Conservation (phyloP, 768 basidiomycete genomes). For the Tricholoma furcatifolium region DNA sequence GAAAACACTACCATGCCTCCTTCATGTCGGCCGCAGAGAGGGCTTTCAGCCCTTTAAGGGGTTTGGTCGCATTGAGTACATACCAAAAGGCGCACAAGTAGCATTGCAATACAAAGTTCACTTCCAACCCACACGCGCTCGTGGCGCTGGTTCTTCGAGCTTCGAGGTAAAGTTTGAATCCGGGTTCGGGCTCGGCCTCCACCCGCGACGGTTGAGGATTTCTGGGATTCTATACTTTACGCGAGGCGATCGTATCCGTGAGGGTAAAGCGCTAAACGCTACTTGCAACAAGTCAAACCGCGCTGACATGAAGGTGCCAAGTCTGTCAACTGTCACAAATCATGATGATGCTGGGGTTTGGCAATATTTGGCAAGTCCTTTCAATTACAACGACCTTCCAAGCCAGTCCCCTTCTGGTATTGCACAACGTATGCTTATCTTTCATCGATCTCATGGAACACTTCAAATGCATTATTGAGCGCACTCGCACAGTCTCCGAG, state of each 20-base stretch:
- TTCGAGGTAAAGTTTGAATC: background rate
- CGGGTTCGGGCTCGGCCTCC: background rate
- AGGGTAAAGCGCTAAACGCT: no score
- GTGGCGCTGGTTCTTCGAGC: conserved; percentile 9
- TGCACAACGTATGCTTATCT: no score
- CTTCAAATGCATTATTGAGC: no score
- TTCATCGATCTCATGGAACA: no score
- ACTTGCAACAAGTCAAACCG: background rate
- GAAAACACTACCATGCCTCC: conserved; percentile 10
- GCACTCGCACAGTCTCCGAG: no score
- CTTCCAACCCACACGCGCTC: conserved; percentile 4
- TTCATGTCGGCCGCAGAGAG: conserved; percentile 6
- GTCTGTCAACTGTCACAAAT: background rate
- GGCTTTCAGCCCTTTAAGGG: background rate
- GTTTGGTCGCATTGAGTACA: background rate
- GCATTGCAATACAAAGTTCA: background rate
- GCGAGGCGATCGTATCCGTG: no score
- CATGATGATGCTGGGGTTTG: background rate
- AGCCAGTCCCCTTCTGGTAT: no score
- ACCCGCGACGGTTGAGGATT: no score
- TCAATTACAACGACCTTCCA: no score
- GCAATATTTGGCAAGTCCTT: background rate
- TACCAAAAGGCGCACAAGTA: background rate
- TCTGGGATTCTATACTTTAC: no score
- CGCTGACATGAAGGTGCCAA: no score